These are phyloP conservation scores for Lipomyces orientalis DNA, from an alignment of 805 yeast species.

Conservation along the genomic window DNA sequence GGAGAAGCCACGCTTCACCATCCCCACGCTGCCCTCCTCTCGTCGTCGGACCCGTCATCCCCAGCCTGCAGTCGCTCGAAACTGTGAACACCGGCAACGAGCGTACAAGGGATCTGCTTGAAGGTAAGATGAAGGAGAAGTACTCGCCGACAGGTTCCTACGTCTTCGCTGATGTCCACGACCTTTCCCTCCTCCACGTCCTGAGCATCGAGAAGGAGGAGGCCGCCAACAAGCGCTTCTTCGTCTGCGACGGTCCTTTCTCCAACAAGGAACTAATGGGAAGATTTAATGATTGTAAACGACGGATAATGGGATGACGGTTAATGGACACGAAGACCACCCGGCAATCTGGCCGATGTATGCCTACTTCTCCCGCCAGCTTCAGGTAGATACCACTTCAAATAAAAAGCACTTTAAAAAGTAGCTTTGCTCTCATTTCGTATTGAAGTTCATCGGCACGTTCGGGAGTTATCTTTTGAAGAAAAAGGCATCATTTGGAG, in stretches of 20 bases:
- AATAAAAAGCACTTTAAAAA: too few species aligned
- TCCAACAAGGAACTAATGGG: background rate
- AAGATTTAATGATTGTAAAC: too few species aligned
- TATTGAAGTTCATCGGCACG: too few species aligned
- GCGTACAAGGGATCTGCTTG: constrained; percentile 43
- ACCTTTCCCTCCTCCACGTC: constrained; percentile 63
- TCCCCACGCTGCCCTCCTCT: constrained; percentile 41
- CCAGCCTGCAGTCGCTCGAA: background rate
- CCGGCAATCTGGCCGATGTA: too few species aligned
- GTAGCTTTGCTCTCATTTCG: too few species aligned
- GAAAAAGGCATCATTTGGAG: too few species aligned
- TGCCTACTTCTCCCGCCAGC: too few species aligned
- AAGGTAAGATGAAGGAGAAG: constrained; percentile 25
- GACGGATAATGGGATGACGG: too few species aligned
- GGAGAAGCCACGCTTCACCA: constrained; percentile 37
- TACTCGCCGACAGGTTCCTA: constrained; percentile 11
- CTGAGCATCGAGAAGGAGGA: constrained; percentile 47
- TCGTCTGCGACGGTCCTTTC: constrained; percentile 7
- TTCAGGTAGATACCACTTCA: too few species aligned
- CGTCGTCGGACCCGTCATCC: constrained; percentile 42
- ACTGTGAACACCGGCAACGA: constrained; percentile 48
- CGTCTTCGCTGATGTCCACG: constrained; percentile 56
- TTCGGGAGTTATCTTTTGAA: too few species aligned
- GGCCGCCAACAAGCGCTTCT: constrained; percentile 19
- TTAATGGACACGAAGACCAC: too few species aligned